Evolutionary conservation across 345 rosid species (phyloP), one percentile per base, ranked within the genome.

Genomic region (Tarenaya hassleriana): DNA sequence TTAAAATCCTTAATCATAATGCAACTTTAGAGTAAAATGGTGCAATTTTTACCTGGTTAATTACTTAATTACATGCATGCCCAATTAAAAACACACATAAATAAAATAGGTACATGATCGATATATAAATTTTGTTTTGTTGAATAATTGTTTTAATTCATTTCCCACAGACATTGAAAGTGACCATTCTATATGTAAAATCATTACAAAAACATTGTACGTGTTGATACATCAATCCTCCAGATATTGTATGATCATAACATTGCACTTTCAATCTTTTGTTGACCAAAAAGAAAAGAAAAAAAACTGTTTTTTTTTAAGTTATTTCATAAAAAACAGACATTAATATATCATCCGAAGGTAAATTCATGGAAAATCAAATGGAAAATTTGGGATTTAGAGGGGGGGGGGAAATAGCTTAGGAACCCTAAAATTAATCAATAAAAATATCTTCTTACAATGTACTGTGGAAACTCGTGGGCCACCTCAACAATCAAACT

Each of bases 371-470:
- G n/a, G n/a, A n/a, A n/a, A n/a, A n/a, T n/a, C n/a, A n/a, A n/a
- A n/a, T n/a, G n/a, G n/a, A n/a, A n/a, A n/a, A n/a, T n/a, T n/a
- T n/a, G n/a, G n/a, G n/a, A n/a, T n/a, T n/a, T n/a, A n/a, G n/a
- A n/a, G n/a, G n/a, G n/a, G n/a, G n/a, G n/a, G n/a, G n/a, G n/a
- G n/a, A n/a, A n/a, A 5, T 2, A 46, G 17, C 11, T 1, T 6
- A 44, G 4, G 11, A 44, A 35, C 40, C 32, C 44, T 21, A 58
- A 58, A 63, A 41, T 14, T 65, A 44, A 52, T 58, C 3, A 65
- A 39, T 45, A 64, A 60, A 56, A 59, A 60, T 73, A 69, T 66
- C 59, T 66, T 66, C 67, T 70, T 66, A 57, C 66, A 68, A 66
- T 66, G 70, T 66, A 66, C 58, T 44, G 64, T 63, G 43, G 52